phyloP scores from a whole-genome alignment of 495 filamentous ascomycete species.

The Aspergillus panamensis region DNA sequence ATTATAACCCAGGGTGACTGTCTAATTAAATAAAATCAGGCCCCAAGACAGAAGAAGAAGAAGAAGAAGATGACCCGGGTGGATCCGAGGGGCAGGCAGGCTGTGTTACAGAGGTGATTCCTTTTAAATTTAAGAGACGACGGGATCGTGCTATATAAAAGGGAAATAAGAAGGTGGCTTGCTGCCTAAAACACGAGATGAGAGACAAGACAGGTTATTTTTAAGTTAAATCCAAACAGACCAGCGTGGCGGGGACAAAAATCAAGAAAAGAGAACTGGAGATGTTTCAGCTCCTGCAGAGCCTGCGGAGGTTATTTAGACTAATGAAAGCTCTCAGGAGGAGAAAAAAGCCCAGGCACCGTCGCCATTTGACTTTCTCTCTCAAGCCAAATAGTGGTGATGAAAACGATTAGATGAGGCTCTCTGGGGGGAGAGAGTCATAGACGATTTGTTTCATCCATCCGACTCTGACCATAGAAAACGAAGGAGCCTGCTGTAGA shows the following conservation, averaged over 20 bases:
- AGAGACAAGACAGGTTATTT: background rate
- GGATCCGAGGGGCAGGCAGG: background rate
- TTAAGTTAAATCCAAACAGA: background rate
- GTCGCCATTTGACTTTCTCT: conserved; percentile 1
- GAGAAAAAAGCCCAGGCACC: background rate
- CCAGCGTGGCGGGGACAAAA: conserved; percentile 11
- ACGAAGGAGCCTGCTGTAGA: background rate
- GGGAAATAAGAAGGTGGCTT: background rate
- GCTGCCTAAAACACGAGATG: conserved; percentile 16
- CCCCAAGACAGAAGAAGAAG: background rate
- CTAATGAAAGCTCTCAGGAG: background rate
- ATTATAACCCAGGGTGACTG: background rate
- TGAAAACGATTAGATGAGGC: conserved; percentile 12
- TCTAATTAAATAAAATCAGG: background rate
- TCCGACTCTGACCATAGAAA: background rate
- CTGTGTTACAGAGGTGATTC: background rate
- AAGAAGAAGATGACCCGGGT: background rate
- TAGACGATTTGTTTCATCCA: background rate
- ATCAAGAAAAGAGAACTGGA: background rate
- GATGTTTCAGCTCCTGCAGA: conserved; percentile 8
- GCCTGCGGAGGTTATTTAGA: background rate
- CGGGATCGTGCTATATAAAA: conserved; percentile 5
- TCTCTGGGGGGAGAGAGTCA: too few species aligned
- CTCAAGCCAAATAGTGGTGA: background rate
- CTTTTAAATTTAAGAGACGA: background rate